Conservation (phyloP, 2,329 filamentous ascomycete species). For the Metarhizium sp. region DNA sequence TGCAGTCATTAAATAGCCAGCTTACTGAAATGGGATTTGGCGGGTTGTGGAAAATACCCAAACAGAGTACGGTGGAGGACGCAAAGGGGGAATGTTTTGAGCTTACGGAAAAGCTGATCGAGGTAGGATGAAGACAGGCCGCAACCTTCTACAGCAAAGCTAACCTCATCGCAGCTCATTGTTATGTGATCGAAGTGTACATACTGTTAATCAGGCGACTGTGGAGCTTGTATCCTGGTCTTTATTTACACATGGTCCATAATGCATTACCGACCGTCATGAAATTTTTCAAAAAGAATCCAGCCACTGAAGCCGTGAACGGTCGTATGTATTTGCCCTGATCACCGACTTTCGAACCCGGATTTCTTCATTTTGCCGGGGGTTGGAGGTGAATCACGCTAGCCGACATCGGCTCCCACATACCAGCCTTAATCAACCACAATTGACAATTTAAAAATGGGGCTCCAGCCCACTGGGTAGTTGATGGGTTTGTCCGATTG, state of each 20-base stretch:
- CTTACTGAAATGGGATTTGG: slow-evolving; percentile 54
- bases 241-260: not conserved
- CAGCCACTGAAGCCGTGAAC: no score
- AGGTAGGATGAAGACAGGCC: slow-evolving; percentile 30
- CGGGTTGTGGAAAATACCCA: slow-evolving; percentile 51
- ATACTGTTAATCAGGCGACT: not conserved
- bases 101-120: slow-evolving; percentile 51
- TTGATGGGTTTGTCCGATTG: not conserved
- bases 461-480: not conserved
- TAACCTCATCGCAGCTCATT: slow-evolving; percentile 6
- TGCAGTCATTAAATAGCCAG: slow-evolving; percentile 38
- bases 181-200: slow-evolving; percentile 4
- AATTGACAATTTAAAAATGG: not conserved
- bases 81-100: slow-evolving; percentile 42
- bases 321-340: no score
- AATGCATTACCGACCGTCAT: not conserved
- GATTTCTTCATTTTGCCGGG: no score
- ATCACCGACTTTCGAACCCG: no score
- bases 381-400: not conserved
- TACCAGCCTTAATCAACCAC: not conserved
- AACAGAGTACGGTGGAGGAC: slow-evolving; percentile 38
- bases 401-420: slow-evolving; percentile 5
- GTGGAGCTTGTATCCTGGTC: not conserved
- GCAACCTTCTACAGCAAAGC: not conserved
- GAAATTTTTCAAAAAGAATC: no score